Conservation (phyloP, 1,139 yeast species). For the Entelexis paramagnoliae region DNA sequence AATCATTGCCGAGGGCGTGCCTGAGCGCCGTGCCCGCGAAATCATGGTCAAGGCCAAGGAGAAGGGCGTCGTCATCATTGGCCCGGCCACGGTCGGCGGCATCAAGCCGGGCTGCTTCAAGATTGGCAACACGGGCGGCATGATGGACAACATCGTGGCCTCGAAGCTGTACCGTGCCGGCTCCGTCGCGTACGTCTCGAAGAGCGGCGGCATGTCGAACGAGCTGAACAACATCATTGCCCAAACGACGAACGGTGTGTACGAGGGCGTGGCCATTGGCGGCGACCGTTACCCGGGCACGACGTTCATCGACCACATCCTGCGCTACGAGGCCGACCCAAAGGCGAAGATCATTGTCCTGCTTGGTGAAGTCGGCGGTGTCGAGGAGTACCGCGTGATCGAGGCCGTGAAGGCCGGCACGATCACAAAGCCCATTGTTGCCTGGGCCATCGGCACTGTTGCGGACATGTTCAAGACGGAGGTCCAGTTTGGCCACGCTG, state of each 20-base stretch:
- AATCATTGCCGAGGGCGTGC: slow-evolving; percentile 42
- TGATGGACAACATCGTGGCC: slow-evolving; percentile 43
- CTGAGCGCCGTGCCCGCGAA: slow-evolving; percentile 42
- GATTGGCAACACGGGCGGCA: slow-evolving; percentile 43
- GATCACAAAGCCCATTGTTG: slow-evolving; percentile 40
- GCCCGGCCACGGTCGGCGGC: slow-evolving; percentile 43
- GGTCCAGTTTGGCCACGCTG: slow-evolving; percentile 43
- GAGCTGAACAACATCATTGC: slow-evolving; percentile 41
- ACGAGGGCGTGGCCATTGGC: slow-evolving; percentile 41
- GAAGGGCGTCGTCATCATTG: slow-evolving; percentile 40
- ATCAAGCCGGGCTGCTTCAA: slow-evolving; percentile 43
- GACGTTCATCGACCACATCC: slow-evolving; percentile 40
- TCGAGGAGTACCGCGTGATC: slow-evolving; percentile 41
- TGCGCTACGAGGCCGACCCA: slow-evolving; percentile 40
- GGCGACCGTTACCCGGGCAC: slow-evolving; percentile 44
- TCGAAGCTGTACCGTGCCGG: slow-evolving; percentile 42
- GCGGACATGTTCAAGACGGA: slow-evolving; percentile 43
- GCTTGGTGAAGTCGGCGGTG: slow-evolving; percentile 42
- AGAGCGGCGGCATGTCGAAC: slow-evolving; percentile 43
- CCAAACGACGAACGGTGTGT: slow-evolving; percentile 40
- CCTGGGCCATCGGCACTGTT: slow-evolving; percentile 43
- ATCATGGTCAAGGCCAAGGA: slow-evolving; percentile 37
- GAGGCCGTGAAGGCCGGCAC: slow-evolving; percentile 39
- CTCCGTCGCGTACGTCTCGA: slow-evolving; percentile 41
- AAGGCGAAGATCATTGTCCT: slow-evolving; percentile 38